Evolutionary conservation across 2,329 filamentous ascomycete species (phyloP).

Genomic region (Elsinoe australis): DNA sequence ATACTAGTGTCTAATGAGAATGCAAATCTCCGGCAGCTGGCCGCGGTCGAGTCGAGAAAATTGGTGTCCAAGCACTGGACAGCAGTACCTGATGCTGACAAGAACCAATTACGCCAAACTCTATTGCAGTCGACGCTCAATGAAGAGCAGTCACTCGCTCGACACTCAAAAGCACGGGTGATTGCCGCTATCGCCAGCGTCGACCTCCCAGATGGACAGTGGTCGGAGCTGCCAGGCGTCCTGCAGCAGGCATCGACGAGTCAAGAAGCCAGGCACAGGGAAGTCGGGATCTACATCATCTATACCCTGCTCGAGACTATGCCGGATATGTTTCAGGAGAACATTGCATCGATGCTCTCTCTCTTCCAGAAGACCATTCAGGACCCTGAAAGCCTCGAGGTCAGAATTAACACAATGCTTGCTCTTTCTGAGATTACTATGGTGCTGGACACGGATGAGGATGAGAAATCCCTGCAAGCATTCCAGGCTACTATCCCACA

Average conservation of each 20-base stretch:
- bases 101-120: constrained; percentile 70
- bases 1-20: constrained; percentile 71
- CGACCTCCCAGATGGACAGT: constrained; percentile 81
- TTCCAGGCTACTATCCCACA: constrained; percentile 75
- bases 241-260: constrained; percentile 74
- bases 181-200: constrained; percentile 78
- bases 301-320: constrained; percentile 86
- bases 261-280: constrained; percentile 67
- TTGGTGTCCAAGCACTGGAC: constrained; percentile 82
- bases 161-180: constrained; percentile 81
- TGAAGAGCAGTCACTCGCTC: constrained; percentile 66
- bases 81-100: constrained; percentile 61
- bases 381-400: constrained; percentile 83
- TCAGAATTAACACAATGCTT: constrained; percentile 89
- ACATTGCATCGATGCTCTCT: constrained; percentile 69
- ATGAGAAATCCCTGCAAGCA: constrained; percentile 60
- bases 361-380: constrained; percentile 82
- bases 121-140: constrained; percentile 76
- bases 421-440: constrained; percentile 81
- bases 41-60: constrained; percentile 80
- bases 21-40: constrained; percentile 72
- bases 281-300: constrained; percentile 87
- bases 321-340: constrained; percentile 74
- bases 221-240: constrained; percentile 70
- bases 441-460: constrained; percentile 81